Evolutionary conservation across 345 rosid species (phyloP).

Genomic region (Citrus maxima): DNA sequence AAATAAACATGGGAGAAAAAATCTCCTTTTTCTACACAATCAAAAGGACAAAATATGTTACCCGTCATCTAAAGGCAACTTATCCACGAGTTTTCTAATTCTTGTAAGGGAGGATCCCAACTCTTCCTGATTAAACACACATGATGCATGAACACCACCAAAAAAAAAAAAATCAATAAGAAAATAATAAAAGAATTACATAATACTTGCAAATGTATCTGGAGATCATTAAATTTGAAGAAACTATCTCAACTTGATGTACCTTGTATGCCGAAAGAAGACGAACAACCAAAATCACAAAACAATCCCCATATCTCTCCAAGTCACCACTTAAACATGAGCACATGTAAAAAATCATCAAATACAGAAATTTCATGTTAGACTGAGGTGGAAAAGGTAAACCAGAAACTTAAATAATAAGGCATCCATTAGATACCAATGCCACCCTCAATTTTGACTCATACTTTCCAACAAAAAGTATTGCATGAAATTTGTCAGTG

Average conservation of each 20-base stretch:
- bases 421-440: neutral
- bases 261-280: conserved; percentile 78
- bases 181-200: conserved; percentile 5
- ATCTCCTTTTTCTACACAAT: neutral
- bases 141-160: neutral
- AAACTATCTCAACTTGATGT: conserved; percentile 6
- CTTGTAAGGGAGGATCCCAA: conserved; percentile 41
- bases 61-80: conserved; percentile 51
- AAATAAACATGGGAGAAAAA: neutral
- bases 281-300: conserved; percentile 53
- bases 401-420: neutral
- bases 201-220: neutral
- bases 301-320: conserved; percentile 63
- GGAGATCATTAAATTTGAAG: neutral
- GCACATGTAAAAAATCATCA: conserved; percentile 18
- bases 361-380: neutral
- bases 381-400: neutral
- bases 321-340: conserved; percentile 60
- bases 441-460: neutral
- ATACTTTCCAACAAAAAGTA: conserved; percentile 13
- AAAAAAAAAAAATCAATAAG: conserved; percentile 15
- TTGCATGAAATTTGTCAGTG: neutral
- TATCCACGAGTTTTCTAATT: conserved; percentile 41
- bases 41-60: conserved; percentile 29
- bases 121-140: conserved; percentile 49